These are phyloP conservation scores for Tetracentron sinense DNA, from an alignment of 164 flowering plant species.

Conservation along the genomic window DNA sequence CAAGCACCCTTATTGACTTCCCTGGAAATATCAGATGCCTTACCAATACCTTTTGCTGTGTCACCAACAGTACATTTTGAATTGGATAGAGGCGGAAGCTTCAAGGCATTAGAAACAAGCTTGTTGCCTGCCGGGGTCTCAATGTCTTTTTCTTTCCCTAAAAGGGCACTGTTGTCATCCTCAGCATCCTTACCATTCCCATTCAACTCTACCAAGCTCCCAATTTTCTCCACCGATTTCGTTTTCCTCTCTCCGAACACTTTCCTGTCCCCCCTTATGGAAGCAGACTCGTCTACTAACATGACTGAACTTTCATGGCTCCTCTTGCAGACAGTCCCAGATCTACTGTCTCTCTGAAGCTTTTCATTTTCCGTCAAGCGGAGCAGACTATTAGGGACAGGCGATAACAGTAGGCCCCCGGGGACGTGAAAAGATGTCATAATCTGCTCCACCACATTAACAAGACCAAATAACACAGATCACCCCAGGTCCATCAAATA, in stretches of 20 bases:
- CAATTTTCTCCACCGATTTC: conserved; percentile 20
- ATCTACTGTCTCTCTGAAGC: conserved; percentile 10
- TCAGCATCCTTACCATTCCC: conserved; percentile 14
- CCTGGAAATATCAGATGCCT: conserved; percentile 17
- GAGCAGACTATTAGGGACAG: conserved; percentile 54
- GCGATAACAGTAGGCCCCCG: conserved; percentile 49
- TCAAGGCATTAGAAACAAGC: conserved; percentile 21
- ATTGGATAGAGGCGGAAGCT: conserved; percentile 15
- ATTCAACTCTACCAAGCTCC: conserved; percentile 19
- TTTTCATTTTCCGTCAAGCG: conserved; percentile 32
- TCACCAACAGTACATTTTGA: conserved; percentile 14
- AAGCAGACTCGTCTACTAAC: not conserved
- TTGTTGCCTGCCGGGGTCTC: conserved; percentile 26
- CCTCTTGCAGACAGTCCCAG: conserved; percentile 14
- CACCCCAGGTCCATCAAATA: conserved; percentile 1
- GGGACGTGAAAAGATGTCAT: conserved; percentile 58
- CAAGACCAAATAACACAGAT: not conserved
- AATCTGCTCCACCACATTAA: conserved; percentile 40
- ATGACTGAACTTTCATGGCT: conserved; percentile 8
- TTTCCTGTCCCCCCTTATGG: conserved; percentile 12
- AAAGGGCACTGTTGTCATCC: conserved; percentile 8
- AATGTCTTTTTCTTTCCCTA: conserved; percentile 31
- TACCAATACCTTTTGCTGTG: conserved; percentile 13
- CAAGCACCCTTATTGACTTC: conserved; percentile 18
- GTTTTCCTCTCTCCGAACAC: conserved; percentile 28